Conservation (phyloP, 495 filamentous ascomycete species). For the Cairneyella variabilis region DNA sequence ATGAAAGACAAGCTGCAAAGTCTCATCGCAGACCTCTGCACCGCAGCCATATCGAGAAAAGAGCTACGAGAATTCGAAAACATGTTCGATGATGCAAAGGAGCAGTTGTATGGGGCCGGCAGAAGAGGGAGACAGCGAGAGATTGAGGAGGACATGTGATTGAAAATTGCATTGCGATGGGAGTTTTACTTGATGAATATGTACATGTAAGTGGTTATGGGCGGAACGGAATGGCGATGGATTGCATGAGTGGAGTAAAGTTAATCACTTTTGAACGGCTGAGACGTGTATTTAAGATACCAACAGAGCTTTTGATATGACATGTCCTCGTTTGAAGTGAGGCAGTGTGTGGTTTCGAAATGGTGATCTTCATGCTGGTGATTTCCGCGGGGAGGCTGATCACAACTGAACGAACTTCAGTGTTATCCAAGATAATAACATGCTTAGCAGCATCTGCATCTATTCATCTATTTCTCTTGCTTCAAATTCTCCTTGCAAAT, state of each 20-base stretch:
- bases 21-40: constrained; percentile 48
- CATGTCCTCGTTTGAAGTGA: neutral
- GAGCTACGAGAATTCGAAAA: constrained; percentile 60
- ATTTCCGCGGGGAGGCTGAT: no score
- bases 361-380: no score
- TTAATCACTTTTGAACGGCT: no score
- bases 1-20: constrained; percentile 48
- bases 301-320: constrained; percentile 6
- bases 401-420: no score
- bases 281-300: constrained; percentile 4
- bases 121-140: constrained; percentile 35
- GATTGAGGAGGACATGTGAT: neutral
- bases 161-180: constrained; percentile 19
- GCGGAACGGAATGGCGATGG: neutral
- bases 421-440: no score
- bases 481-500: no score
- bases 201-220: neutral
- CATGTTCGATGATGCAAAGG: constrained; percentile 62
- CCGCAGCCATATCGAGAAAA: constrained; percentile 43
- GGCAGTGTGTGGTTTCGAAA: no score
- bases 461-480: no score
- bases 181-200: constrained; percentile 3
- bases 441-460: no score
- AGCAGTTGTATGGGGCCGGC: constrained; percentile 59
- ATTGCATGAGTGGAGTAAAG: constrained; percentile 16